Base-by-base conservation (phyloP, 1,284 basidiomycete genomes). In the Heterobasidion occidentale region DNA sequence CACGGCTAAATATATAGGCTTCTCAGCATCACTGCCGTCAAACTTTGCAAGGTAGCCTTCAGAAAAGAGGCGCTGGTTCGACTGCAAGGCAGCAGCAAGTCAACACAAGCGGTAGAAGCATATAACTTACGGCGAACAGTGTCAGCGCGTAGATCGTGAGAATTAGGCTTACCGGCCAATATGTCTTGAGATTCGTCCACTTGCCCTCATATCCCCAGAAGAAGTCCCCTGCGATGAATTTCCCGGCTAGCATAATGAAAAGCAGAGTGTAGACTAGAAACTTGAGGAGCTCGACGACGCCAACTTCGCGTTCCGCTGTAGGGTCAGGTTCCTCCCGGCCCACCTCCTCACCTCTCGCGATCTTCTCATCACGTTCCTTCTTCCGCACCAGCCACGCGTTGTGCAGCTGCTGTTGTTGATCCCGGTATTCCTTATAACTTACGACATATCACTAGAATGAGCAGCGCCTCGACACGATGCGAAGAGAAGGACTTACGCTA, bases 1-100 rank as follows among this genome's bases (percentile, higher is more conserved):
- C 71, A 89, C 90, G 60, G 91, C 93, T 55, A 98, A 73, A 73
- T 94, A 98, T 53, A 96, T 74, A 17, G 94, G 92, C 64, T 77
- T 83, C 42, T 74, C 75, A n/a, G 78, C 71, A 57, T 84, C 77
- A 34, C 71, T 71, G 45, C 96, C 96, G 68, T 96, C 89, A 70
- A 83, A 94, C 59, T 79, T 73, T 27, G 82, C 73, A 38, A 99
- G 77, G 59, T 81, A 70, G 1, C 72, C 65, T 65, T 90, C 88
- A 46, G 90, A 89, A 70, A 93, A 93, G 47, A 90, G 70, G 36
- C 82, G 78, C 64, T 89, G 79, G 61, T 78, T 77, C 53, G 74
- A 69, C 79, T 86, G 65, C 55, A 59, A 36, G 54, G 60, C 69
- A 20, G 58, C 64, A 11, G 11, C 15, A 17, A 33, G 46, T 48